Evolutionary conservation across 305 asterid species (phyloP).

Genomic region (Plantago rigida): DNA sequence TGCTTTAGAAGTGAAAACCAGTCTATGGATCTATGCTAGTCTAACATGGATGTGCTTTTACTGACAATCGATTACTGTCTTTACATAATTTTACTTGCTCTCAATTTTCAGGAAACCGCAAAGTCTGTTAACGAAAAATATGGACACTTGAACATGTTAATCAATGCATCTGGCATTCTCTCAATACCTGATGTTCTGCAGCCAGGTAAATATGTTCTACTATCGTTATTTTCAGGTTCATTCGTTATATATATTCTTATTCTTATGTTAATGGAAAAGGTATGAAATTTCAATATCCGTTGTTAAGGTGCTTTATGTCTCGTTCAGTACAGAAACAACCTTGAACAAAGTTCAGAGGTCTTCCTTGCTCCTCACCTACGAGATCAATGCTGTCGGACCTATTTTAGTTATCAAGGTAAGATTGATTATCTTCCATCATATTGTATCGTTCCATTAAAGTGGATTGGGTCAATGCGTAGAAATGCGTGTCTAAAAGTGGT

Average conservation of each 20-base stretch:
- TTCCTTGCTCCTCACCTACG: conserved; percentile 72
- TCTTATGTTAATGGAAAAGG: too few species aligned
- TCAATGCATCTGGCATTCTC: conserved; percentile 79
- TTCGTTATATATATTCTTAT: not conserved
- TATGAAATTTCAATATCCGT: too few species aligned
- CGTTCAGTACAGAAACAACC: conserved; percentile 79
- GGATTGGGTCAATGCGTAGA: not conserved
- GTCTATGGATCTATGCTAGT: too few species aligned
- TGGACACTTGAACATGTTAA: conserved; percentile 63
- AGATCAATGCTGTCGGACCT: conserved; percentile 85
- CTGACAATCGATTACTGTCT: not conserved
- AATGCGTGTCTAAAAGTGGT: not conserved
- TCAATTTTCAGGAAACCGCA: conserved; percentile 51
- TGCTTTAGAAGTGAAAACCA: too few species aligned
- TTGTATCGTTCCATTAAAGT: not conserved
- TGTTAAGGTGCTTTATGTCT: conserved; percentile 17
- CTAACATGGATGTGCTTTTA: too few species aligned
- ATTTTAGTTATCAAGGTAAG: conserved; percentile 71
- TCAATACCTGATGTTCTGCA: conserved; percentile 67
- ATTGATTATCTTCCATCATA: conserved; percentile 7
- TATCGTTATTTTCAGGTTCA: conserved; percentile 1
- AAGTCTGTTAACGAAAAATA: conserved; percentile 56
- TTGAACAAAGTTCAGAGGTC: conserved; percentile 68
- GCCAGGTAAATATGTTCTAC: conserved; percentile 51
- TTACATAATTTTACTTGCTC: not conserved